phyloP scores from a whole-genome alignment of 371 early-diverging fungal species.

The Aphelidium insulamus region DNA sequence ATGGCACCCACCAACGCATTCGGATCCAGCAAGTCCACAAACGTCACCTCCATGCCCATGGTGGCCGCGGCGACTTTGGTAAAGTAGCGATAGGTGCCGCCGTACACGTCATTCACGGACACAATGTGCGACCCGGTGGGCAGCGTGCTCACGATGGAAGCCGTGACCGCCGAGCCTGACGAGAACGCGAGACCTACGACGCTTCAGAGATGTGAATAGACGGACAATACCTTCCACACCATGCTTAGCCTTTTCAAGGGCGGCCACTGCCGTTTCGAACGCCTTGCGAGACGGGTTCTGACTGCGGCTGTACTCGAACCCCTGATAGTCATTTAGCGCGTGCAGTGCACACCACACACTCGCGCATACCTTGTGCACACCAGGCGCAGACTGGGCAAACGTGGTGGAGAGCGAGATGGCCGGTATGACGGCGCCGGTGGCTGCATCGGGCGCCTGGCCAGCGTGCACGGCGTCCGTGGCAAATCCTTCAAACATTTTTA shows the following conservation, averaged over 20 bases:
- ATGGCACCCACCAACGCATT: conserved; percentile 35
- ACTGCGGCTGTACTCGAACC: conserved; percentile 86
- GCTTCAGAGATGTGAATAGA: not conserved
- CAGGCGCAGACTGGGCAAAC: conserved; percentile 74
- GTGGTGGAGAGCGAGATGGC: conserved; percentile 86
- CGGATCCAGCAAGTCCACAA: conserved; percentile 68
- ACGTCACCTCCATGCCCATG: conserved; percentile 46
- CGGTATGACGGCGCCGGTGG: conserved; percentile 88
- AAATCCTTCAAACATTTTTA: conserved; percentile 21
- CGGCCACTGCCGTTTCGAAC: conserved; percentile 79
- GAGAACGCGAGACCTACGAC: conserved; percentile 52
- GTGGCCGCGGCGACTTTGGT: conserved; percentile 71
- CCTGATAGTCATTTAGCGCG: conserved; percentile 18
- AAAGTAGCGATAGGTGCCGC: conserved; percentile 91
- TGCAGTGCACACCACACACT: not conserved
- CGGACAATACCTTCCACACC: conserved; percentile 20
- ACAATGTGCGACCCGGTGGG: conserved; percentile 60
- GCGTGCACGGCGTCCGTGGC: conserved; percentile 82
- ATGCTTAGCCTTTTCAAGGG: conserved; percentile 67
- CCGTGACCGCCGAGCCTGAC: conserved; percentile 80
- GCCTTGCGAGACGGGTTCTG: conserved; percentile 79
- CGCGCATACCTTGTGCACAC: conserved; percentile 36
- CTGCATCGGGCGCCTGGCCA: conserved; percentile 62
- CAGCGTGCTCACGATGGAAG: conserved; percentile 54
- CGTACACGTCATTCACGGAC: conserved; percentile 87